Conservation (phyloP, 1,139 yeast species). For the Debaryomyces psychrophilus region DNA sequence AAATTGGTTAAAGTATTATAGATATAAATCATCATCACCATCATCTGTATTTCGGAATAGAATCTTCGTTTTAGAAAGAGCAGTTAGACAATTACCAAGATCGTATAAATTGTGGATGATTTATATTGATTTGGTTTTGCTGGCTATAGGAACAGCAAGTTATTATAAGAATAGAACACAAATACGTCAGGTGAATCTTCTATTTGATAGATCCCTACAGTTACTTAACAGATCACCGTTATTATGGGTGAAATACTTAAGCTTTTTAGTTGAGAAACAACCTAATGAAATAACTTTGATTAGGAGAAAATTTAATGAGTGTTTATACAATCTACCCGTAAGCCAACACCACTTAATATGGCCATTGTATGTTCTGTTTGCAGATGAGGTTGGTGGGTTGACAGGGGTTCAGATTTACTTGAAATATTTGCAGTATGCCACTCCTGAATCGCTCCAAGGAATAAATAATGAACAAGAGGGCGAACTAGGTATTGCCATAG, state of each 20-base stretch:
- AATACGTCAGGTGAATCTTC: conserved; percentile 35
- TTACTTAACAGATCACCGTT: conserved; percentile 48
- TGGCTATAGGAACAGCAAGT: conserved; percentile 28
- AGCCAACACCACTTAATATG: conserved; percentile 63
- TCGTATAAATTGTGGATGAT: conserved; percentile 59
- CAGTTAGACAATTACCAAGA: conserved; percentile 49
- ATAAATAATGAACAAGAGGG: background rate
- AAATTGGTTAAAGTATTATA: conserved; percentile 59
- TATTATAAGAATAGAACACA: conserved; percentile 33
- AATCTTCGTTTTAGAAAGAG: conserved; percentile 56
- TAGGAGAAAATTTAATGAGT: conserved; percentile 53
- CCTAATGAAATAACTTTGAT: conserved; percentile 43
- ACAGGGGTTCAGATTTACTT: conserved; percentile 47
- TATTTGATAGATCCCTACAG: conserved; percentile 54
- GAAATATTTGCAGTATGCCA: conserved; percentile 43
- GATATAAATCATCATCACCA: conserved; percentile 26
- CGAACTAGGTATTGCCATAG: conserved; percentile 15
- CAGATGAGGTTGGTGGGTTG: conserved; percentile 45
- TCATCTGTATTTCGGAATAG: conserved; percentile 29
- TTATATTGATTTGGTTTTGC: conserved; percentile 50
- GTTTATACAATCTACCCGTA: conserved; percentile 53
- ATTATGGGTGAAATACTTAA: conserved; percentile 61
- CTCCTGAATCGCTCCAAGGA: conserved; percentile 17
- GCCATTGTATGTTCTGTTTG: conserved; percentile 59
- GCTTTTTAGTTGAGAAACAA: conserved; percentile 41